A percentile compares a stretch with the other conserved stretches of the same genome.
Conservation (phyloP, 305 asterid genomes). For the Petunia hybrid region DNA sequence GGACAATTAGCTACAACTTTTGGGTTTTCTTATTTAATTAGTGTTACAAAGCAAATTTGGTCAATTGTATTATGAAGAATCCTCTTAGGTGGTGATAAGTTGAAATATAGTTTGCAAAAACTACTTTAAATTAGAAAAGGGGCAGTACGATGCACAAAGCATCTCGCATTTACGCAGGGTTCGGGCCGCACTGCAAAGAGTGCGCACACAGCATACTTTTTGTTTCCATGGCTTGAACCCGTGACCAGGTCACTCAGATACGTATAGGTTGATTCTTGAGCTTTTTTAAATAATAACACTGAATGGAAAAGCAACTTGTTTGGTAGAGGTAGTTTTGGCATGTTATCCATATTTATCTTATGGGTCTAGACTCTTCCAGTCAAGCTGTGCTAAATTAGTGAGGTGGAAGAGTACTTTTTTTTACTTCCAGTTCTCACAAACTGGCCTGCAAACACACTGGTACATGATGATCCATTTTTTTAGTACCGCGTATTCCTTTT, state of each 20-base stretch:
- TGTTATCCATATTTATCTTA: neutral
- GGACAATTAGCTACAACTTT: neutral
- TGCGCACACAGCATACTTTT: no score
- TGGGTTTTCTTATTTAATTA: neutral
- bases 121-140: neutral
- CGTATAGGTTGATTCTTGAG: neutral
- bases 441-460: neutral
- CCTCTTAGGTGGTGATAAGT: neutral
- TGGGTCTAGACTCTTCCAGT: neutral
- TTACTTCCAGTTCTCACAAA: neutral
- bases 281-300: neutral
- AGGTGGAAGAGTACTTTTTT: neutral
- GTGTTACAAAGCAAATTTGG: neutral
- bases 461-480: slow-evolving; percentile 22
- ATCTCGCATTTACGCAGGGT: no score
- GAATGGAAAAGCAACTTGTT: slow-evolving; percentile 2
- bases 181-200: no score
- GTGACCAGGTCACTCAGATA: no score
- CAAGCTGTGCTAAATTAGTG: neutral
- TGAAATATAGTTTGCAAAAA: neutral
- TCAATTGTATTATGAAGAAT: neutral
- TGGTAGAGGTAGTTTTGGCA: slow-evolving; percentile 2
- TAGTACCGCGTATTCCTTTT: neutral
- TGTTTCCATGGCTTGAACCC: no score
- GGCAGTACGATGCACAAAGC: no score